Conservation (phyloP, 2,329 filamentous ascomycete genomes). For the Colletotrichum cordylinicola region DNA sequence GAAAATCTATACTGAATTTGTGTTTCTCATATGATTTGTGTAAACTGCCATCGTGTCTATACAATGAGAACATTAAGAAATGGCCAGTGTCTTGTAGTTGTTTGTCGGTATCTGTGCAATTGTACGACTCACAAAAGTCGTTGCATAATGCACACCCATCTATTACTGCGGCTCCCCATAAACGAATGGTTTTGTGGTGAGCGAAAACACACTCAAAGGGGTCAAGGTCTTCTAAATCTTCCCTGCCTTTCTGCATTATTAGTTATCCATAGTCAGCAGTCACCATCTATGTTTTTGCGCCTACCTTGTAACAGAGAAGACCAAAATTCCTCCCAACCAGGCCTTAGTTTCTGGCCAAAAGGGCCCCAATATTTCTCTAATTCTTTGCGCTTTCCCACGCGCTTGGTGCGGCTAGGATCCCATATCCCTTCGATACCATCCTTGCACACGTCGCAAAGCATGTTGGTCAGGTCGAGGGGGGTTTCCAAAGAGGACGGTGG, state of each 20-base stretch:
- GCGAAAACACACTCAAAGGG: no score
- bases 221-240: fast-evolving
- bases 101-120: no score
- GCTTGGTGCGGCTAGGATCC: neutral
- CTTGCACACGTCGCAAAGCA: neutral
- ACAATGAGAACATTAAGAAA: no score
- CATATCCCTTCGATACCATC: neutral
- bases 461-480: neutral
- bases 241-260: neutral
- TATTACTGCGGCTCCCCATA: fast-evolving
- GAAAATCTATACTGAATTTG: no score
- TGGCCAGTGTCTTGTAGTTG: no score
- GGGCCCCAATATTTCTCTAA: no score
- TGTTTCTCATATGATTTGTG: no score
- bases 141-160: no score
- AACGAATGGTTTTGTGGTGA: no score
- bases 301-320: neutral
- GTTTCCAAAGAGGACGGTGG: neutral
- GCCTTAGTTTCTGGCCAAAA: no score
- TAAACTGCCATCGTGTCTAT: no score
- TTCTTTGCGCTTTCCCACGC: neutral
- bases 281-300: fast-evolving
- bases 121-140: no score
- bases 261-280: fast-evolving
- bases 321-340: neutral